Evolutionary conservation across 2,329 filamentous ascomycete genomes (phyloP).

Genomic region (Periglandula ipomoeae): DNA sequence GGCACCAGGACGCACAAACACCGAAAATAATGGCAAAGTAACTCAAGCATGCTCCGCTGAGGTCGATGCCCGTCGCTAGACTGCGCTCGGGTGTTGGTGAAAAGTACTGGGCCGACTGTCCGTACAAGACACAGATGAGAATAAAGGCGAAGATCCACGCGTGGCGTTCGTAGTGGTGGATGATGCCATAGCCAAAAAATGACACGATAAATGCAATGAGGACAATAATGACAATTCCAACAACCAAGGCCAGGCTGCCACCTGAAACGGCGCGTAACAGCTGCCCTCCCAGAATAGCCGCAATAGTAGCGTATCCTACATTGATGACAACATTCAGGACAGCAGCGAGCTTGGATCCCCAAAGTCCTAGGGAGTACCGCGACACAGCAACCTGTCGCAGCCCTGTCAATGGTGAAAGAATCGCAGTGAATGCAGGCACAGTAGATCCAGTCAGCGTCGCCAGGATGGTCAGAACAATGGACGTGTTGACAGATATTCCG

Average conservation of each 20-base stretch:
- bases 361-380: constrained; percentile 13
- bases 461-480: constrained; percentile 8
- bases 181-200: constrained; percentile 14
- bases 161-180: constrained; percentile 14
- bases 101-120: constrained; percentile 11
- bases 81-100: constrained; percentile 4
- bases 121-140: constrained; percentile 13
- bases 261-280: constrained; percentile 14
- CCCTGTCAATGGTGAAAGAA: constrained; percentile 7
- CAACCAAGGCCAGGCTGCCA: constrained; percentile 13
- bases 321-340: constrained; percentile 14
- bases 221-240: constrained; percentile 14
- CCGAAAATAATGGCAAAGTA: constrained; percentile 14
- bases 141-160: constrained; percentile 14
- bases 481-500: constrained; percentile 8
- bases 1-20: constrained; percentile 9
- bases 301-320: constrained; percentile 13
- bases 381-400: constrained; percentile 11
- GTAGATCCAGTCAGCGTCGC: constrained; percentile 5
- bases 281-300: constrained; percentile 14
- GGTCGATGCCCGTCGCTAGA: constrained; percentile 1
- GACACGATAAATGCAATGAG: constrained; percentile 14
- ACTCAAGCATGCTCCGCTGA: constrained; percentile 11
- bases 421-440: constrained; percentile 8
- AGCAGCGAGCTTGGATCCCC: constrained; percentile 15